Percentiles rank a stretch among this genome's conserved stretches.
Conservation (phyloP, 1,139 yeast genomes). For the Taphrina communis region DNA sequence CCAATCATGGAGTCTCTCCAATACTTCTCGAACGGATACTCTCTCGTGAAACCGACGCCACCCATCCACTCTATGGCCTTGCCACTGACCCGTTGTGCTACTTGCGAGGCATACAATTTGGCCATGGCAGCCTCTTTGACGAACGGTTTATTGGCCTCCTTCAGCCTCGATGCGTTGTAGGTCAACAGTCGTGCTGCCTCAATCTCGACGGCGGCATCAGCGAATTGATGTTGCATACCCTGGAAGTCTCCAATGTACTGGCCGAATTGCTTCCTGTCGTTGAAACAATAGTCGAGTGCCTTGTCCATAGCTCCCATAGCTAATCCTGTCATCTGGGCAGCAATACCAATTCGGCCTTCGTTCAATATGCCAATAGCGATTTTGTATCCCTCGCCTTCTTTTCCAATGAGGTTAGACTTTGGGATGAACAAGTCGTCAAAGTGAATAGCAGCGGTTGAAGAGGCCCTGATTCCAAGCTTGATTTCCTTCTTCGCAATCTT, state of each 20-base stretch:
- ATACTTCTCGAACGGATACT: constrained; percentile 55
- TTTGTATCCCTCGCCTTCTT: constrained; percentile 57
- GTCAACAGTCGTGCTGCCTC: constrained; percentile 57
- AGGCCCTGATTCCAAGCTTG: constrained; percentile 57
- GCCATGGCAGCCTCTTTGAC: constrained; percentile 59
- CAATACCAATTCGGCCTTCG: constrained; percentile 58
- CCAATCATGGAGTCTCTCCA: constrained; percentile 58
- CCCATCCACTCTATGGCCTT: constrained; percentile 59
- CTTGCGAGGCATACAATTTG: constrained; percentile 55
- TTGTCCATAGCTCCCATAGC: constrained; percentile 57
- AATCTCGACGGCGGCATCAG: constrained; percentile 56
- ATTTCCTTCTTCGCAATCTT: constrained; percentile 57
- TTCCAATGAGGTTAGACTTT: constrained; percentile 55
- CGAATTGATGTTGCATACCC: constrained; percentile 58
- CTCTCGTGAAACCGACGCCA: constrained; percentile 58
- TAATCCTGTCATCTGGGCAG: constrained; percentile 57
- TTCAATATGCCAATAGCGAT: constrained; percentile 57
- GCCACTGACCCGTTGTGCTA: constrained; percentile 55
- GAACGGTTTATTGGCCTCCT: constrained; percentile 52
- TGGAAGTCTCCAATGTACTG: constrained; percentile 57
- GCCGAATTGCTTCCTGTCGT: constrained; percentile 57
- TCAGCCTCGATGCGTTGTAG: constrained; percentile 57
- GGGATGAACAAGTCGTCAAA: constrained; percentile 56
- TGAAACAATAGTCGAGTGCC: constrained; percentile 54
- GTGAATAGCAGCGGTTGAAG: constrained; percentile 56